Conservation (phyloP, 2,329 filamentous ascomycete genomes). For the Orbilia quercus region DNA sequence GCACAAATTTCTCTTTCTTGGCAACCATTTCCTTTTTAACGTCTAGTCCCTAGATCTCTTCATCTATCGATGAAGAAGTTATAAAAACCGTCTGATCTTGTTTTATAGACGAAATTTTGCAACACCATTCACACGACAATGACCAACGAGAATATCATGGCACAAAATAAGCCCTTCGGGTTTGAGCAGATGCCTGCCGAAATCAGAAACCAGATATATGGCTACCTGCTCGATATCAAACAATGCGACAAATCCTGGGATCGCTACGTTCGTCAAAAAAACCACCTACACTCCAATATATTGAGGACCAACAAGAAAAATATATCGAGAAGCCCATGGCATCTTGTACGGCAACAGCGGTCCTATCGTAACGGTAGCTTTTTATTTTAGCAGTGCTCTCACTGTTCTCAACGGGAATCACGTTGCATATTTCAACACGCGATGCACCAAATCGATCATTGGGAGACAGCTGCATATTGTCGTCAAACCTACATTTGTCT, state of each 20-base stretch:
- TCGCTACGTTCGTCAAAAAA: not conserved
- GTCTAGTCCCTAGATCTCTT: too few relatives aligned
- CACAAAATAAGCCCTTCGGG: not conserved
- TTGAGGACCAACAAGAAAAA: constrained; percentile 24
- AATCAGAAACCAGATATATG: constrained; percentile 46
- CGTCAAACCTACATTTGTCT: constrained; percentile 27
- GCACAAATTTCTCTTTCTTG: too few relatives aligned
- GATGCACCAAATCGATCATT: constrained; percentile 30
- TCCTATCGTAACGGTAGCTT: constrained; percentile 27
- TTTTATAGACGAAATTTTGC: too few relatives aligned
- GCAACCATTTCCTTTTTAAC: too few relatives aligned
- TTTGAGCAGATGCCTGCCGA: constrained; percentile 22
- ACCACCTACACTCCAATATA: constrained; percentile 21
- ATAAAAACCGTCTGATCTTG: too few relatives aligned
- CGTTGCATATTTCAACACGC: not conserved
- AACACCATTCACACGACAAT: not conserved
- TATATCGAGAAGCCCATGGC: constrained; percentile 36
- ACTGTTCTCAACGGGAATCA: not conserved
- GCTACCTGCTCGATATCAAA: constrained; percentile 20
- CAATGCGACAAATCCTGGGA: constrained; percentile 13
- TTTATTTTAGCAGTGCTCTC: not conserved
- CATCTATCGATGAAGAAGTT: too few relatives aligned
- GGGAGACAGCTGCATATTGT: constrained; percentile 44
- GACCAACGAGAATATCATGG: not conserved
- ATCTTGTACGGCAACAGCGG: constrained; percentile 26